Percentiles rank a stretch among this genome's conserved stretches.
These are phyloP conservation scores for Beverwykella pulmonaria DNA, from an alignment of 495 filamentous ascomycete species.

Conservation along the genomic window DNA sequence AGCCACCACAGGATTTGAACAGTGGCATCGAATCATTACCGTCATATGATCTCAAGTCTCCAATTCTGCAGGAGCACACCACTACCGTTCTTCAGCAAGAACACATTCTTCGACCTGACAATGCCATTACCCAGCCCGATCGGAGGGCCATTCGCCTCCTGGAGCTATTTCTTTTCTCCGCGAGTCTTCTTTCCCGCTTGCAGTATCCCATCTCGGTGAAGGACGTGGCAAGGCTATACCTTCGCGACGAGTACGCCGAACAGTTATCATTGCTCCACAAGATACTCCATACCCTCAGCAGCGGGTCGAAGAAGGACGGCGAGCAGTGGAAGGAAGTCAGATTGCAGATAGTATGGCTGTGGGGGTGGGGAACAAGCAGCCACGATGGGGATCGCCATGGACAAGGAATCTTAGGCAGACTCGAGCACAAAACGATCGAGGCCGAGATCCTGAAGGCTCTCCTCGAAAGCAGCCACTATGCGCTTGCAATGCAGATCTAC, in stretches of 20 bases:
- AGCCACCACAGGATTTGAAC: constrained; percentile 51
- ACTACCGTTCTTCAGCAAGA: constrained; percentile 56
- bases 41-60: constrained; percentile 33
- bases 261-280: constrained; percentile 67
- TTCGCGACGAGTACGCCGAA: constrained; percentile 62
- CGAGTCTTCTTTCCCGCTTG: constrained; percentile 62
- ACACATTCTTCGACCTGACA: constrained; percentile 61
- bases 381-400: constrained; percentile 40
- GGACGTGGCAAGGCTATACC: constrained; percentile 60
- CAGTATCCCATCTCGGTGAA: constrained; percentile 63
- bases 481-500: constrained; percentile 69
- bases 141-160: constrained; percentile 63
- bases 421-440: constrained; percentile 68
- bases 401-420: constrained; percentile 70
- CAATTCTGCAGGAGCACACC: constrained; percentile 50
- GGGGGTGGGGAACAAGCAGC: constrained; percentile 69
- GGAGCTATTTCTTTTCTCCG: constrained; percentile 68
- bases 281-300: constrained; percentile 58
- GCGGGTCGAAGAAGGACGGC: constrained; percentile 59
- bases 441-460: constrained; percentile 74
- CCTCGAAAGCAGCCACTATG: constrained; percentile 65
- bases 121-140: constrained; percentile 68
- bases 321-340: constrained; percentile 69
- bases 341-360: constrained; percentile 76
- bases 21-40: constrained; percentile 40